Evolutionary conservation across 1,284 basidiomycete species (phyloP).

Genomic region (Naganishia albida): DNA sequence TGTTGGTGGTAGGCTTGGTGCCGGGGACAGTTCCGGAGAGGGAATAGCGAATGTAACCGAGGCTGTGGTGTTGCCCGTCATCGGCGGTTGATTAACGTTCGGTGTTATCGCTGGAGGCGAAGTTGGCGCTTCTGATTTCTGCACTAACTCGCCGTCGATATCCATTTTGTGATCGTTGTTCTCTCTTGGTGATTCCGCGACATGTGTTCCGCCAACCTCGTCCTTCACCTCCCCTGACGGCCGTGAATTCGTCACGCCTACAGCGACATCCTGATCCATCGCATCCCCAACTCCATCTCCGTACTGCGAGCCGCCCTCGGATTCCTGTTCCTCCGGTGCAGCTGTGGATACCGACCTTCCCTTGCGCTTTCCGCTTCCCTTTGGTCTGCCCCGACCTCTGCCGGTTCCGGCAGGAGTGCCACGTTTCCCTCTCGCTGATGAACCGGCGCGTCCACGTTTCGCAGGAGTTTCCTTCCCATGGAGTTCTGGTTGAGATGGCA

Average conservation of each 20-base stretch:
- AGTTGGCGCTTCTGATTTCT: background rate
- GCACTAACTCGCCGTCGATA: background rate
- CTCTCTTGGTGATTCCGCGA: background rate
- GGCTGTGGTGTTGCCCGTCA: background rate
- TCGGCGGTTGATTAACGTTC: background rate
- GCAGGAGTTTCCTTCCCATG: background rate
- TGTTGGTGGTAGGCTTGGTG: constrained; percentile 1
- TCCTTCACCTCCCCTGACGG: background rate
- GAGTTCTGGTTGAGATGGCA: background rate
- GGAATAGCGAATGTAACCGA: constrained; percentile 24
- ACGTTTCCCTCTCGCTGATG: constrained; percentile 10
- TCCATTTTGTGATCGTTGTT: background rate
- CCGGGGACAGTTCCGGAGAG: constrained; percentile 3
- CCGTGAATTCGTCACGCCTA: background rate
- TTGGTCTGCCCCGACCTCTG: background rate
- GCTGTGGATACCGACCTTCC: background rate
- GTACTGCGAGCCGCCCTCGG: too few species aligned
- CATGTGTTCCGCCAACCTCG: background rate
- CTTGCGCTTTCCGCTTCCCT: background rate
- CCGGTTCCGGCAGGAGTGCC: background rate
- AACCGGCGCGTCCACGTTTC: constrained; percentile 2
- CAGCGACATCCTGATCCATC: constrained; percentile 7
- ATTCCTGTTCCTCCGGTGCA: background rate
- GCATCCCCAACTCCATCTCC: background rate
- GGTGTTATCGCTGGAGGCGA: background rate